Evolutionary conservation across 208 protist species (phyloP), one percentile per base, ranked within the genome.

Genomic region (Trypanosoma platydactyli): DNA sequence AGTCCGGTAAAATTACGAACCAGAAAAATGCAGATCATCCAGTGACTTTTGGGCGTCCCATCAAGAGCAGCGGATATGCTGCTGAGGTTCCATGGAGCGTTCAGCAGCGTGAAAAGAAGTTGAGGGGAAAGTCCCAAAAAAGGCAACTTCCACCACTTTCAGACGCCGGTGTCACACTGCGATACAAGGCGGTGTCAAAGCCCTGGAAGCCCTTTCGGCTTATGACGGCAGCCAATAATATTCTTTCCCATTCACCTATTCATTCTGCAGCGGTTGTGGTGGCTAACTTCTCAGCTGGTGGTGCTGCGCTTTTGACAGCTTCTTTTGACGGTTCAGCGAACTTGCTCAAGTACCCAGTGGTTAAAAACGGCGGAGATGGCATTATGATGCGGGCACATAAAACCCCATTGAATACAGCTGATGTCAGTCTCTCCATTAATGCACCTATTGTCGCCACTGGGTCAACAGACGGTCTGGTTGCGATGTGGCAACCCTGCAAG

Each of bases 381-480:
- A 59, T 46, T 1, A 46, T 62, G 46, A 56, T 92, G 57, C 44
- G 63, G 25, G 76, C 74, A 6, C 74, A 85, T 63, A 61, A 25
- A 0, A 65, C 38, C 1, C 72, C 77, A 0, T 64, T 92, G n/a
- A 80, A 82, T n/a, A 62, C 71, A 25, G 57, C 82, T 27, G 79
- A 89, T 63, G 38, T 76, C 6, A 91, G 73, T 70, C 70, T 91
- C 33, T 89, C 86, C 3, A 59, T 87, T 16, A 77, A 89, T 42
- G 40, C 44, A 20, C 77, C 78, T 7, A 44, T 89, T 20, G 69
- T 90, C 15, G 63, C 79, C 27, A 89, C 86, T 4, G 74, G 80
- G 16, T 71, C 80, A 2, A 74, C 80, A 5, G 84, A 89, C 64
- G 86, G 86, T 4, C 50, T 60, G 4, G 40, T 95, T 24, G 68